Conservation (phyloP, 805 yeast genomes). For the Yarrowia yakushimensis region DNA sequence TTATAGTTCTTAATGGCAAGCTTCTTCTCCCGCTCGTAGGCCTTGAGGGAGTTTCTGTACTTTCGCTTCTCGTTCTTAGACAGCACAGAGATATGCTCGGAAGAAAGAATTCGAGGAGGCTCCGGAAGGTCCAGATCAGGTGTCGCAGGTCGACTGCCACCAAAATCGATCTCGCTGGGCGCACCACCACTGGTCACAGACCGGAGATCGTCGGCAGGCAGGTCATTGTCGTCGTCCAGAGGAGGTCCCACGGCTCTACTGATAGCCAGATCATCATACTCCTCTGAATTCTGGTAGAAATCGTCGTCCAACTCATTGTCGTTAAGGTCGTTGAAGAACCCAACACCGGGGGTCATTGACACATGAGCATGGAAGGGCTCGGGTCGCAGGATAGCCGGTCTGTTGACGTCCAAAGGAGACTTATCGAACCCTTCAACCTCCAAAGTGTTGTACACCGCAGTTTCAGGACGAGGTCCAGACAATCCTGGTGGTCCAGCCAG, state of each 20-base stretch:
- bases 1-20: constrained; percentile 10
- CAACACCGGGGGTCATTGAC: constrained; percentile 5
- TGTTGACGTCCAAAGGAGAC: neutral
- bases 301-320: neutral
- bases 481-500: neutral
- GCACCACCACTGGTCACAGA: neutral
- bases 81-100: neutral
- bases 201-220: constrained; percentile 1
- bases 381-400: neutral
- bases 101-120: constrained; percentile 15
- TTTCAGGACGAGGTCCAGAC: constrained; percentile 1
- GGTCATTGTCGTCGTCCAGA: neutral
- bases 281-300: neutral
- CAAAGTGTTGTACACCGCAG: neutral
- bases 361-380: constrained; percentile 11
- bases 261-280: neutral
- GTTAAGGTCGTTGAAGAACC: neutral
- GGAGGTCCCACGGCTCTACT: neutral
- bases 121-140: constrained; percentile 1
- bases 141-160: constrained; percentile 21
- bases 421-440: neutral
- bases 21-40: constrained; percentile 15
- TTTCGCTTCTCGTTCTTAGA: constrained; percentile 18
- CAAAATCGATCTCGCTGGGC: constrained; percentile 14
- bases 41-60: constrained; percentile 17